Base-by-base conservation (phyloP, 2,329 filamentous ascomycete species). In the Talaromyces sp. region DNA sequence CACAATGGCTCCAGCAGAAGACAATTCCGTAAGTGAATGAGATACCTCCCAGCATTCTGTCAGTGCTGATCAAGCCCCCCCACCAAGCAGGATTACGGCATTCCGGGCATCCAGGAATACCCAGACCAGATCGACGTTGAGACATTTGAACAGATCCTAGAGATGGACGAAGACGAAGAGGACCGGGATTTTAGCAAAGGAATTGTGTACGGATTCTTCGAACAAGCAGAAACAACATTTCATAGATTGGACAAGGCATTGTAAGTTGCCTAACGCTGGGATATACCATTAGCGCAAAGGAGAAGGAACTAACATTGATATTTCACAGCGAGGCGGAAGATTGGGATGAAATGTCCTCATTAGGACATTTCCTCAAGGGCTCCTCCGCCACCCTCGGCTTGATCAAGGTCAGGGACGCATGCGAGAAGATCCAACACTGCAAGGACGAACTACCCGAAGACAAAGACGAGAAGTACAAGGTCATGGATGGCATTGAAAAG, bases 361-460 rank as follows among this genome's bases (percentile, higher is more conserved):
- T 96, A 33, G 95, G 95, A 49, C 95, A 99, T 78, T 99, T 96
- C 80, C 84, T 99, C 68, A 99, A 99, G 79, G 95, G 95, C 63
- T 98, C 93, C 7, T 97, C 93, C 9, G 93, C 95, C 44, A 97
- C 95, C 4, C 84, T 99, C 59, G 95, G 95, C 53, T 85, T 98
- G 60, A 88, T 85, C 70, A 96, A 96, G 76, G 89, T 99, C 70
- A 91, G 92, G 75, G 92, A 97, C 71, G 89, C 87, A 65, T 99
- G 95, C 79, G 93, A 98, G 78, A 92, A 96, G 82, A 97, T 99
- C 70, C 93, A 99, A 77, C 89, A 96, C 72, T 82, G 85, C 70
- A 91, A 93, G 77, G 92, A 93, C 68, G 85, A 91, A 63, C 88
- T 90, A 51, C 56, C 47, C n/a, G 51, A 58, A 47, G 82, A 86